phyloP scores from a whole-genome alignment of 805 yeast species.

The Starmerella gropengiesseri region DNA sequence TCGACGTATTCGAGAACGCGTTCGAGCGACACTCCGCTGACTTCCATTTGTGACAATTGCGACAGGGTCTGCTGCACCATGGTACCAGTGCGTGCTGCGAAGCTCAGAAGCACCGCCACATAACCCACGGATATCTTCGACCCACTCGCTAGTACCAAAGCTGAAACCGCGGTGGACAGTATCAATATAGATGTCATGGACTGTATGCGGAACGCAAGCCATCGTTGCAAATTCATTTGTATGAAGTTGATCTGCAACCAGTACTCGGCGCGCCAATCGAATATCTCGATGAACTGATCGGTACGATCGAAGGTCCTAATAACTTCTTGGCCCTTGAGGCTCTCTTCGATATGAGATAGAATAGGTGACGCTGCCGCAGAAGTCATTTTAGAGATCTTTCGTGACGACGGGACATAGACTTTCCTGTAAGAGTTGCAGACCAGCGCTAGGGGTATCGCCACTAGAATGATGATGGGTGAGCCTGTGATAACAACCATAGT shows the following conservation, averaged over 20 bases:
- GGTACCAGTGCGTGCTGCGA: conserved; percentile 68
- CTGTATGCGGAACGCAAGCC: conserved; percentile 81
- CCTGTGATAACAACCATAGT: conserved; percentile 63
- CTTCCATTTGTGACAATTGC: conserved; percentile 86
- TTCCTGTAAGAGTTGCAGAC: conserved; percentile 53
- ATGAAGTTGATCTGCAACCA: conserved; percentile 43
- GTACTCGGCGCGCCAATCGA: conserved; percentile 29
- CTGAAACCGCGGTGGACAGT: conserved; percentile 62
- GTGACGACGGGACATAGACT: conserved; percentile 48
- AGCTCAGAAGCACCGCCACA: conserved; percentile 79
- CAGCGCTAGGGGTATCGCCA: conserved; percentile 50
- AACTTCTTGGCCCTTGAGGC: conserved; percentile 57
- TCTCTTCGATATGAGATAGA: conserved; percentile 63
- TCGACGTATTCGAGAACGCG: conserved; percentile 76
- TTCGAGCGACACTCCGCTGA: conserved; percentile 87
- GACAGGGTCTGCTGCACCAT: conserved; percentile 80
- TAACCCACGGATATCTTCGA: conserved; percentile 77
- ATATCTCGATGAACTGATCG: conserved; percentile 43
- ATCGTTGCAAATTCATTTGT: conserved; percentile 44
- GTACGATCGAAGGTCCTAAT: conserved; percentile 54
- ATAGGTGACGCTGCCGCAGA: conserved; percentile 57
- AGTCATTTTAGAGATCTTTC: conserved; percentile 60
- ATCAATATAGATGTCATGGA: conserved; percentile 74
- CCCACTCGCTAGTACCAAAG: conserved; percentile 49
- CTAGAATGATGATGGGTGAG: conserved; percentile 69